Evolutionary conservation across 2,329 filamentous ascomycete species (phyloP).

Genomic region (Knufia fluminis): DNA sequence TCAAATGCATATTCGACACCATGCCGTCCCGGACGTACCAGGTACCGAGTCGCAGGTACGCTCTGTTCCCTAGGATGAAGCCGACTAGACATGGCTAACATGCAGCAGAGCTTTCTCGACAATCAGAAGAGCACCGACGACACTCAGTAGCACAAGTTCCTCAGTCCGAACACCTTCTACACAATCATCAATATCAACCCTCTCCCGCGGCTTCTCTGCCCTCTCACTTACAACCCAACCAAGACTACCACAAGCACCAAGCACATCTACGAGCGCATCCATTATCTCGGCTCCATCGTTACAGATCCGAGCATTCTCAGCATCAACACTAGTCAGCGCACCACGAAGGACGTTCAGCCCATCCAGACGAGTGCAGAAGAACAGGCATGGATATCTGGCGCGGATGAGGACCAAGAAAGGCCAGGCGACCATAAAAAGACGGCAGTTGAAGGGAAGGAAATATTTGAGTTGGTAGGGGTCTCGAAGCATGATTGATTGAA

Average conservation of each 20-base stretch:
- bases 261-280: background rate
- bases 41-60: conserved; percentile 17
- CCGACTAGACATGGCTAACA: background rate
- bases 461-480: conserved; percentile 44
- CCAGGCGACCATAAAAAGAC: conserved; percentile 44
- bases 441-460: conserved; percentile 45
- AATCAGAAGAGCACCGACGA: conserved; percentile 13
- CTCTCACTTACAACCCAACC: background rate
- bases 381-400: conserved; percentile 51
- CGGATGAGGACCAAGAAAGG: conserved; percentile 46
- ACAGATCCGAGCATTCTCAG: conserved; percentile 30
- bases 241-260: conserved; percentile 7
- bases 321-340: conserved; percentile 33
- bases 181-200: conserved; percentile 10
- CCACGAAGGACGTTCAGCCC: conserved; percentile 50
- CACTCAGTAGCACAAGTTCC: background rate
- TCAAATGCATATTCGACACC: conserved; percentile 23
- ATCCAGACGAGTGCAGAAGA: conserved; percentile 51
- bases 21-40: conserved; percentile 21
- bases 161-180: background rate
- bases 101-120: conserved; percentile 18
- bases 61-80: background rate
- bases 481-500: too few species aligned
- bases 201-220: conserved; percentile 13
- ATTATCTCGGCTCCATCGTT: conserved; percentile 5